Evolutionary conservation across 495 filamentous ascomycete genomes (phyloP).

Genomic region (Parathielavia appendiculata): DNA sequence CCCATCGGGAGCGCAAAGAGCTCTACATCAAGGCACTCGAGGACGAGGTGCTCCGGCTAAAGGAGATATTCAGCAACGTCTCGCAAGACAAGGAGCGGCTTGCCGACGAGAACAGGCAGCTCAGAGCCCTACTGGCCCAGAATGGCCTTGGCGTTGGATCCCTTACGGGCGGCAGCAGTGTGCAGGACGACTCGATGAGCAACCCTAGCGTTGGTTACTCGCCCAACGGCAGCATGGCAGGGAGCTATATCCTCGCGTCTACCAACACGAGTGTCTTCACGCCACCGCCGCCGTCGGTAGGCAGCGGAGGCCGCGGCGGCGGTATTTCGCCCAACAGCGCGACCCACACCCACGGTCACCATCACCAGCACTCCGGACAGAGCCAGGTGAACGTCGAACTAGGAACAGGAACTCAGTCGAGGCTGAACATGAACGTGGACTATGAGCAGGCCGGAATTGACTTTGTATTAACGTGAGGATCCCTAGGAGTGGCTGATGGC

Average conservation of each 20-base stretch:
- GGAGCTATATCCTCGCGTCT: conserved; percentile 37
- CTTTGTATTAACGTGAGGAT: conserved; percentile 89
- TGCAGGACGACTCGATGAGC: conserved; percentile 43
- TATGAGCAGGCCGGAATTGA: conserved; percentile 89
- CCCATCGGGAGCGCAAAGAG: conserved; percentile 95
- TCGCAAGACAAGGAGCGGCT: conserved; percentile 61
- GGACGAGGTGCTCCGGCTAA: conserved; percentile 72
- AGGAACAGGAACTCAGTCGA: conserved; percentile 15
- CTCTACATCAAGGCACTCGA: conserved; percentile 92
- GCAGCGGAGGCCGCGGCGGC: conserved; percentile 22
- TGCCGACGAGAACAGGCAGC: conserved; percentile 67
- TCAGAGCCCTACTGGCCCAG: conserved; percentile 67
- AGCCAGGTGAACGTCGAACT: conserved; percentile 5
- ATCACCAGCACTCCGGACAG: conserved; percentile 21
- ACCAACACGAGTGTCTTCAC: conserved; percentile 43
- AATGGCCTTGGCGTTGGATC: conserved; percentile 57
- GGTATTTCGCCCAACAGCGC: conserved; percentile 36
- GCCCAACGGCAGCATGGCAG: conserved; percentile 55
- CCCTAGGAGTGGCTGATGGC: background rate
- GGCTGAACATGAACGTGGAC: conserved; percentile 52
- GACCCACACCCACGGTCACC: conserved; percentile 30
- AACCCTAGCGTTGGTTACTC: conserved; percentile 45
- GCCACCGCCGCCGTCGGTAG: conserved; percentile 37
- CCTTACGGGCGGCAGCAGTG: conserved; percentile 27
- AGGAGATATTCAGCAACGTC: conserved; percentile 57